Conservation (phyloP, 2,329 filamentous ascomycete genomes). For the Colletotrichum tofieldiae region DNA sequence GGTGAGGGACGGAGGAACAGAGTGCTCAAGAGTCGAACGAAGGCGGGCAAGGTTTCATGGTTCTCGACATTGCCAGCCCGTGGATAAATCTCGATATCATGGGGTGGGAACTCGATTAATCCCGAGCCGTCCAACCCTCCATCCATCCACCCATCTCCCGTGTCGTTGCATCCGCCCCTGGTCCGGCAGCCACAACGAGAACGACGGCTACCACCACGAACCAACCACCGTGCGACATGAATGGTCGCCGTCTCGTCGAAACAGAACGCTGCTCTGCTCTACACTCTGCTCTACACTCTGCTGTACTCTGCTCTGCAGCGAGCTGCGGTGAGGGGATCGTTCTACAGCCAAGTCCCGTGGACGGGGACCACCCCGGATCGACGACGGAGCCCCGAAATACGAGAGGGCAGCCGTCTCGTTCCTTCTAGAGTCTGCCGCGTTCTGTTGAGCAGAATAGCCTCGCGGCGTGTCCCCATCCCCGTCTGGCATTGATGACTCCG, state of each 20-base stretch:
- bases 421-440: conserved; percentile 12
- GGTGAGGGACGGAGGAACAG: conserved; percentile 2
- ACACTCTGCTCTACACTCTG: neutral
- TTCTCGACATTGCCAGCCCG: conserved; percentile 17
- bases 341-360: conserved; percentile 8
- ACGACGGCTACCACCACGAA: neutral
- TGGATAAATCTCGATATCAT: conserved; percentile 13
- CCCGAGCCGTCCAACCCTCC: neutral
- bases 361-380: conserved; percentile 33
- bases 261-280: neutral
- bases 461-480: neutral
- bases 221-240: neutral
- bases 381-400: conserved; percentile 17
- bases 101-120: conserved; percentile 9
- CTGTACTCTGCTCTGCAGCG: neutral
- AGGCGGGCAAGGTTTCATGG: conserved; percentile 24
- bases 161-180: neutral
- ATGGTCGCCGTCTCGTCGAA: conserved; percentile 4
- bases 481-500: conserved; percentile 8
- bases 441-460: conserved; percentile 25
- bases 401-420: conserved; percentile 14
- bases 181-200: neutral
- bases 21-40: conserved; percentile 4
- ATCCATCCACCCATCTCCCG: neutral
- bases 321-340: neutral